Evolutionary conservation across 768 basidiomycete species (phyloP), one percentile per base, ranked within the genome.

Genomic region (Xerocomellus amylosporus): DNA sequence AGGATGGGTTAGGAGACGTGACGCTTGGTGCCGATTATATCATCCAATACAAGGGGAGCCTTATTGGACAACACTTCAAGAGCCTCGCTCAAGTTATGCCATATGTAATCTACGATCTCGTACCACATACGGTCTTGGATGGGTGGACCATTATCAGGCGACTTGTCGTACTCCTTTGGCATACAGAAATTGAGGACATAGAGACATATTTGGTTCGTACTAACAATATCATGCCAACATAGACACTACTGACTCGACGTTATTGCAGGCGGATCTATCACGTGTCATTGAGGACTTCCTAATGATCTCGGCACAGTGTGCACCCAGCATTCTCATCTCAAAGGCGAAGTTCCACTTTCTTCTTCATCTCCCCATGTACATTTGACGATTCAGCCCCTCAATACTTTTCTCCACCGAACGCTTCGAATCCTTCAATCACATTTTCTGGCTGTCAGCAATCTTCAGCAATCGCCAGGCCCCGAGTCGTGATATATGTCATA

Each of bases 51-150:
- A 36, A 17, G 0, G 66, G 68, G 0, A 51, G 61, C 1, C 54
- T 75, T 0, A 72, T 74, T 14, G 71, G 73, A 0, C 61, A 64
- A 41, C 70, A 73, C 34, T 67, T 73, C 56, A 69, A 71, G 53
- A 64, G 58, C n/a, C 33, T 75, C 0, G 55, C 58, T 0, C 74
- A 74, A 24, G 63, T 70, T 0, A 74, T 70, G 54, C 66, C 67
- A 0, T 68, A 62, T 38, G 49, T 67, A 0, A 55, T 74, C 2
- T 61, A 75, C 33, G 72, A 73, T 24, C 58, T 79, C 6, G 63
- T 71, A 0, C 61, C 64, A 0, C 24, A 3, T 26, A 26, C 24
- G 3, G 14, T 14, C 10, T 6, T 51, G 2, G 3, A 51, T 3
- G 42, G 24, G 1, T 51, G 50, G 42, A 14, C 26, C 1, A 3